Conservation (phyloP, 805 yeast genomes). For the Spathaspora passalidarum region DNA sequence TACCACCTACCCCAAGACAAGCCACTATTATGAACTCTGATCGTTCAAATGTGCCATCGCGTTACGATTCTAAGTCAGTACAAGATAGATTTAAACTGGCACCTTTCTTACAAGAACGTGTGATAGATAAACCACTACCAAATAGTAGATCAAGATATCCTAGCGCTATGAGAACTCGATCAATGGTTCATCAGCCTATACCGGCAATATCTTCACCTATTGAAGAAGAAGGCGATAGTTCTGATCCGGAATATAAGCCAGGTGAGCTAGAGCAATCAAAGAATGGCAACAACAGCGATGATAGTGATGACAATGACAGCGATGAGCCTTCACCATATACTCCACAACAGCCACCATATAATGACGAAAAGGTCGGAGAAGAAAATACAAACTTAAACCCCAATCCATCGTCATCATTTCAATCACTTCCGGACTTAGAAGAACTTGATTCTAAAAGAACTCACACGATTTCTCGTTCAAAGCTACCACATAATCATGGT, state of each 20-base stretch:
- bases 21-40: constrained; percentile 42
- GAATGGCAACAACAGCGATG: constrained; percentile 27
- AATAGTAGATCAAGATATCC: constrained; percentile 18
- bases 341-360: constrained; percentile 39
- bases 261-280: constrained; percentile 15
- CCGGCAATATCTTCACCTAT: constrained; percentile 39
- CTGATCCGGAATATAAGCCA: constrained; percentile 36
- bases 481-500: constrained; percentile 38
- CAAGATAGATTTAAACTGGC: constrained; percentile 47
- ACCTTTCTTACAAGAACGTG: constrained; percentile 39
- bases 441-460: constrained; percentile 43
- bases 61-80: constrained; percentile 38
- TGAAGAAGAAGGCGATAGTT: constrained; percentile 36
- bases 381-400: not conserved
- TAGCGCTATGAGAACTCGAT: constrained; percentile 41
- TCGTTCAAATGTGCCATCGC: constrained; percentile 34
- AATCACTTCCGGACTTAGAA: constrained; percentile 41
- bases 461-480: constrained; percentile 37
- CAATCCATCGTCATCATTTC: constrained; percentile 20
- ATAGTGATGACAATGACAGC: constrained; percentile 17
- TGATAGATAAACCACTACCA: constrained; percentile 37
- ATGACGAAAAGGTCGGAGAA: constrained; percentile 14
- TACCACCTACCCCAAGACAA: constrained; percentile 37
- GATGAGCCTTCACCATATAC: constrained; percentile 36
- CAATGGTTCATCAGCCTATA: constrained; percentile 36